Conservation (phyloP, 2,329 filamentous ascomycete genomes). For the Phaeosphaeriaceae sp. region DNA sequence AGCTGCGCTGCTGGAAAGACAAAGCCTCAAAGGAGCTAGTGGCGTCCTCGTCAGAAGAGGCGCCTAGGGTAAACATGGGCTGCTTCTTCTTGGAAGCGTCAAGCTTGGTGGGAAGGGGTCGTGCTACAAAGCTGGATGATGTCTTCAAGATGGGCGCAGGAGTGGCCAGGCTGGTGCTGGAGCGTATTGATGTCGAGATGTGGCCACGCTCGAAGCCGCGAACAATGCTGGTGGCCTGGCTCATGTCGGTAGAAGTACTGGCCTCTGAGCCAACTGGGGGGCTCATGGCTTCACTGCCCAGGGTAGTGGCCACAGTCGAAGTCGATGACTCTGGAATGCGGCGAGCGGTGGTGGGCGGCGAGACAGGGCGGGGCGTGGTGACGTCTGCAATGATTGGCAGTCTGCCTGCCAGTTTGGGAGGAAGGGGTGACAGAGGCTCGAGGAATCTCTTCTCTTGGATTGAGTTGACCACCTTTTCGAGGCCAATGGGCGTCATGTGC, state of each 20-base stretch:
- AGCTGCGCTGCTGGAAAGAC: conserved; percentile 59
- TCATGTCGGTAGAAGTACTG: conserved; percentile 67
- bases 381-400: conserved; percentile 13
- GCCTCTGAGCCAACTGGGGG: conserved; percentile 61
- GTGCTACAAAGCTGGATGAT: conserved; percentile 40
- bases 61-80: conserved; percentile 75
- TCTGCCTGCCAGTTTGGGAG: conserved; percentile 45
- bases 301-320: conserved; percentile 60
- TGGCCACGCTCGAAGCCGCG: conserved; percentile 85
- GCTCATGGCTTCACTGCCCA: conserved; percentile 50
- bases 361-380: conserved; percentile 51
- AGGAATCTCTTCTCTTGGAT: conserved; percentile 84
- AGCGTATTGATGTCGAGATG: conserved; percentile 71
- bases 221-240: conserved; percentile 70
- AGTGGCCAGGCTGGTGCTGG: conserved; percentile 60
- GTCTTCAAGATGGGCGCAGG: conserved; percentile 67
- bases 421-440: conserved; percentile 60
- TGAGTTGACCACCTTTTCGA: conserved; percentile 92
- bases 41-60: conserved; percentile 84
- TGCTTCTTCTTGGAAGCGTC: conserved; percentile 67
- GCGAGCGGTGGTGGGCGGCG: conserved; percentile 50
- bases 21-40: conserved; percentile 73
- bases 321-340: conserved; percentile 64
- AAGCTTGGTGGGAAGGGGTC: conserved; percentile 36
- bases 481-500: conserved; percentile 89